These are phyloP conservation scores for Plasmodiophora brassicae DNA, from an alignment of 208 protist genomes.

Conservation along the genomic window DNA sequence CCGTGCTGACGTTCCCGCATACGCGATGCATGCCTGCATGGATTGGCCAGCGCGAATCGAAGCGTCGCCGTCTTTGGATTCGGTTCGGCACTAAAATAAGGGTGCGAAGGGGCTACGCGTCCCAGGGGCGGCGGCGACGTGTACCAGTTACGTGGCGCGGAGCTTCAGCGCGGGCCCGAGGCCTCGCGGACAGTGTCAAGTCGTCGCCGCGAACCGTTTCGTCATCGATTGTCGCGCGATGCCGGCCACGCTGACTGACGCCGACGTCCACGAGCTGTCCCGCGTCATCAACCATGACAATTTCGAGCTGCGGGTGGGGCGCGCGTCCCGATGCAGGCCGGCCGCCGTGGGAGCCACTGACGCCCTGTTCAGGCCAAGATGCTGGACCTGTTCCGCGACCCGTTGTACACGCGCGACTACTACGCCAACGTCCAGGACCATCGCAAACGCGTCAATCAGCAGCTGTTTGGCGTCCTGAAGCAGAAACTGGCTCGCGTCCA, in stretches of 20 bases:
- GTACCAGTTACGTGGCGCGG: too few species aligned
- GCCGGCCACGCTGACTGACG: neutral
- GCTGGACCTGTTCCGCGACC: neutral
- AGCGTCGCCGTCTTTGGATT: too few species aligned
- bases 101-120: too few species aligned
- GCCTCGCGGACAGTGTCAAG: too few species aligned
- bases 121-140: too few species aligned
- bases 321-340: neutral
- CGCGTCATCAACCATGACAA: slow-evolving; percentile 4
- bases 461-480: neutral
- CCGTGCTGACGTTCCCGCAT: too few species aligned
- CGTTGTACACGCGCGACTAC: slow-evolving; percentile 14
- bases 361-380: neutral
- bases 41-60: too few species aligned
- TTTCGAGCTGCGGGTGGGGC: neutral
- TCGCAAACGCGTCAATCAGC: neutral
- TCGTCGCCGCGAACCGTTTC: too few species aligned
- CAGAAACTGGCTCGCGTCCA: neutral
- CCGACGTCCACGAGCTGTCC: neutral
- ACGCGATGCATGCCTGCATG: too few species aligned
- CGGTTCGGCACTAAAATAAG: too few species aligned
- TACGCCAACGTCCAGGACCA: neutral
- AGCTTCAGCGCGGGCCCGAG: too few species aligned
- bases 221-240: too few species aligned
- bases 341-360: neutral